Percentiles rank a stretch among this genome's conserved stretches.
Evolutionary conservation across 495 filamentous ascomycete genomes (phyloP).

Genomic region (Neurospora sp.): DNA sequence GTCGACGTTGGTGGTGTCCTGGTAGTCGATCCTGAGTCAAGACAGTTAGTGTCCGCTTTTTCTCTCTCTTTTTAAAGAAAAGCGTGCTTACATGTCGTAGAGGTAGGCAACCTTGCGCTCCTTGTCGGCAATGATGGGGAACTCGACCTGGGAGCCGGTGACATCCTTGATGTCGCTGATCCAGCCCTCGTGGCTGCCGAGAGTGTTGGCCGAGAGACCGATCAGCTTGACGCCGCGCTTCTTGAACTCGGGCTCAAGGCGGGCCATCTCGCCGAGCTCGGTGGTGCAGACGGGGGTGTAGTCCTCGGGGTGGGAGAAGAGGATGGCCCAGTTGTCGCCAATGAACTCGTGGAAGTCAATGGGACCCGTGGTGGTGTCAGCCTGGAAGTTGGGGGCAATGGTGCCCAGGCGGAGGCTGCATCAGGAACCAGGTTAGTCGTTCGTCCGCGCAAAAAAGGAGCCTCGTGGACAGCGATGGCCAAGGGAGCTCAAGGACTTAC

Average conservation of each 20-base stretch:
- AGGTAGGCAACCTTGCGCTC: conserved; percentile 80
- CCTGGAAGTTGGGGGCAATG: conserved; percentile 86
- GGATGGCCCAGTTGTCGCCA: conserved; percentile 84
- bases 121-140: conserved; percentile 98
- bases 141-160: conserved; percentile 64
- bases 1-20: conserved; percentile 75
- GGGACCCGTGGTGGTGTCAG: conserved; percentile 79
- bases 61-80: too few relatives aligned
- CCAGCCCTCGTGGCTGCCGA: conserved; percentile 60
- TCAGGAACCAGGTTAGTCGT: neutral
- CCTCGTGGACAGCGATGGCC: neutral
- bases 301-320: conserved; percentile 96
- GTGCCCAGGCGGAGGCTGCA: conserved; percentile 75
- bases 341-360: conserved; percentile 98
- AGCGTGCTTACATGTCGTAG: conserved; percentile 80
- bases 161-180: conserved; percentile 97
- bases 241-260: conserved; percentile 92
- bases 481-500: conserved; percentile 26
- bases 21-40: conserved; percentile 60
- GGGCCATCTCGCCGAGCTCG: conserved; percentile 92
- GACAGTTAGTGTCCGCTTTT: neutral
- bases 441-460: neutral
- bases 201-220: conserved; percentile 78
- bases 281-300: conserved; percentile 96
- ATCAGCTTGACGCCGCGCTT: conserved; percentile 93